Base-by-base conservation (phyloP, 2,329 filamentous ascomycete genomes). In the Ascochyta pisi region DNA sequence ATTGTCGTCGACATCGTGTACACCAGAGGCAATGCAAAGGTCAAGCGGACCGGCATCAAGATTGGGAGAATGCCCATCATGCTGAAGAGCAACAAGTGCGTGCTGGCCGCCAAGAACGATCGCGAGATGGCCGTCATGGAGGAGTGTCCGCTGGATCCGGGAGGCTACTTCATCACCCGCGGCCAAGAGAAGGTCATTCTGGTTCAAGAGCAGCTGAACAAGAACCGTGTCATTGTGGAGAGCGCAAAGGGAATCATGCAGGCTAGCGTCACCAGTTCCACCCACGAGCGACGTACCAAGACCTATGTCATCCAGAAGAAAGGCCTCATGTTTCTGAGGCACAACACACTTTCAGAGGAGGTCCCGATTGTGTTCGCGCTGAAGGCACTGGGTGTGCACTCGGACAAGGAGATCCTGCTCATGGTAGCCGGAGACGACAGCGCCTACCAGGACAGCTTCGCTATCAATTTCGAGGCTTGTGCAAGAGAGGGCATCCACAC, bases 171-270 rank as follows among this genome's bases (percentile, higher is more conserved):
- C 70, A 95, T 99, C 69, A 92, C 98, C 64, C 92, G 94, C 68
- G 95, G 95, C 42, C 97, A 96, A 19, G 95, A 99, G 76, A 99
- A 99, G 81, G 95, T 99, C 66, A 99, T 99, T 71, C 81, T 99
- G 39, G 96, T 99, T 13, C 95, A 99, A 76, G 96, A 99, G 73
- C 95, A 99, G 78, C 81, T 99, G 73, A 99, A 95, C 84, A 99
- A 99, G 84, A 99, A 99, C 77, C 88, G 95, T 80, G 91, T 99
- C 69, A 97, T 99, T 73, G 94, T 99, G 15, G 96, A 99, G 77
- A 89, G 91, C 51, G 96, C 96, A 79, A 98, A 97, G 77, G 90
- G 90, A 57, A 88, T 96, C 62, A 94, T 98, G 53, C 91, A 94
- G 65, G 95, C 96, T 34, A 98, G 95, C 1, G 95, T 98, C 27